Evolutionary conservation across 306 rosid species (phyloP).

Genomic region (Echinosophora koreensis): DNA sequence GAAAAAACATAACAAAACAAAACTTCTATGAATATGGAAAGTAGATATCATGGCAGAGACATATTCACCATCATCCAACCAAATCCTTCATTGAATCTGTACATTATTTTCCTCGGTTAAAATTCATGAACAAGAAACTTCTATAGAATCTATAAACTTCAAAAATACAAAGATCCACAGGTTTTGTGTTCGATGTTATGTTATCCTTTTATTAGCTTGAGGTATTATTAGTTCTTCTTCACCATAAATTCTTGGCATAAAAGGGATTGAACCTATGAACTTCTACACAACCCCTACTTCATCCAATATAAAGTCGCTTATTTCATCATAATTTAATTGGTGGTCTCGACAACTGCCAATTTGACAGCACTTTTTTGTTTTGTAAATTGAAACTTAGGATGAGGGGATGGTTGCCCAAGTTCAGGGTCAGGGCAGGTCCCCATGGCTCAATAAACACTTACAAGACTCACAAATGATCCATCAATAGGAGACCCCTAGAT

Average conservation of each 20-base stretch:
- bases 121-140: background rate
- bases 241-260: background rate
- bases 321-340: background rate
- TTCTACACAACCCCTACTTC: background rate
- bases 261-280: background rate
- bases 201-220: background rate
- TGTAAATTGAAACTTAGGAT: background rate
- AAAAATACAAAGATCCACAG: background rate
- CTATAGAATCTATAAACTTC: background rate
- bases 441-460: background rate
- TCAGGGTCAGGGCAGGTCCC: too few species aligned
- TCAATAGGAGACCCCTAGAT: background rate
- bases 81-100: background rate
- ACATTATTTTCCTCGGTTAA: background rate
- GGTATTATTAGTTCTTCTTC: background rate
- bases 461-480: background rate
- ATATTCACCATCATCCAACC: background rate
- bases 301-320: background rate
- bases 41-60: background rate
- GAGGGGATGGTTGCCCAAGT: background rate
- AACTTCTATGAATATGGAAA: background rate
- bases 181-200: background rate
- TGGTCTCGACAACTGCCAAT: background rate
- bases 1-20: background rate
- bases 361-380: background rate